phyloP scores from a whole-genome alignment of 225 moss, liverwort and hornwort genomes.

The Sphagnum contortum region DNA sequence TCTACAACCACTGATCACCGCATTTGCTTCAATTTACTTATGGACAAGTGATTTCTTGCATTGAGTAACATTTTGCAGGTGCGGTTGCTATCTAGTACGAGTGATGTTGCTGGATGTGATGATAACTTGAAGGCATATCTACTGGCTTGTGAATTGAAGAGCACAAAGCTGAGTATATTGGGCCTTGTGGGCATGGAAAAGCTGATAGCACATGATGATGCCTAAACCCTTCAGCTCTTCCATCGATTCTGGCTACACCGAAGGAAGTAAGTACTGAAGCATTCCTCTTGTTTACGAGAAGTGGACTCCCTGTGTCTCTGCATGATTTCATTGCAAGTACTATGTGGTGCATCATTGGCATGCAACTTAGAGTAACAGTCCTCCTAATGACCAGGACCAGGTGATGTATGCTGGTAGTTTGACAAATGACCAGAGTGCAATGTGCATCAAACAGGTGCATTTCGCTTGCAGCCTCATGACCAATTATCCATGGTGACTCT shows the following conservation, averaged over 20 bases:
- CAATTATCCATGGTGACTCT: no score
- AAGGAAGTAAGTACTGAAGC: slow-evolving; percentile 74
- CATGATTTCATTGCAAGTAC: no score
- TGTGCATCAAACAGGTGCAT: no score
- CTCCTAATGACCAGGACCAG: no score
- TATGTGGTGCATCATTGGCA: neutral
- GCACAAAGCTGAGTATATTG: slow-evolving; percentile 81
- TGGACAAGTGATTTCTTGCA: no score
- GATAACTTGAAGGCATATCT: slow-evolving; percentile 84
- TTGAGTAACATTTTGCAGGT: slow-evolving; percentile 49
- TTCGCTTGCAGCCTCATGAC: no score
- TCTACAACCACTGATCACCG: no score
- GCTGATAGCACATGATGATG: slow-evolving; percentile 87
- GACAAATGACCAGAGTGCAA: no score
- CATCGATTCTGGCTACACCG: slow-evolving; percentile 69
- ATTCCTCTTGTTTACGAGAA: no score
- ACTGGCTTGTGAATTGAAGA: slow-evolving; percentile 87
- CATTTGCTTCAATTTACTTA: no score
- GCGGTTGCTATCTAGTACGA: slow-evolving; percentile 69
- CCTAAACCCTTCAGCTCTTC: slow-evolving; percentile 56
- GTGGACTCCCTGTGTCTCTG: no score
- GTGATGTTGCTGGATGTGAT: slow-evolving; percentile 68
- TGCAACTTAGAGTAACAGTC: slow-evolving; percentile 36
- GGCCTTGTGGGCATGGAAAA: slow-evolving; percentile 90
- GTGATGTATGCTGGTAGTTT: no score